A percentile compares a stretch with the other conserved stretches of the same genome.
phyloP scores from a whole-genome alignment of 176 grass and related monocot species.

The Miscanthus lutarioriparius region DNA sequence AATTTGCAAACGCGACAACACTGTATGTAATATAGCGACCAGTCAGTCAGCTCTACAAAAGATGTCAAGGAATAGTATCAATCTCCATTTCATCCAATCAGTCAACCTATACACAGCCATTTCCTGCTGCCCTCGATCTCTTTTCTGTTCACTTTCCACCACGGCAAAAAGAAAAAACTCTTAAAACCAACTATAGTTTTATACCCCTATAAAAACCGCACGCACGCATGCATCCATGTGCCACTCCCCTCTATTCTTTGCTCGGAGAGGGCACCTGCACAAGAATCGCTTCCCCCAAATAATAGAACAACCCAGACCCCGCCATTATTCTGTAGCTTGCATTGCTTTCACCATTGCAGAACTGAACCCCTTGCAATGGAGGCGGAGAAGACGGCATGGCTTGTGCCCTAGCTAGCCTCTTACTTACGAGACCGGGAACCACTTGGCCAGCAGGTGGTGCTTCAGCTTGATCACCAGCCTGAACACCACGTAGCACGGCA shows the following conservation, averaged over 20 bases:
- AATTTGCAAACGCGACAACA: too few species aligned
- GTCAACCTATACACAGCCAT: slow-evolving; percentile 36
- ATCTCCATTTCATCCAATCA: slow-evolving; percentile 42
- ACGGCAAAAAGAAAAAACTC: slow-evolving; percentile 41
- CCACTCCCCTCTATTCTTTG: slow-evolving; percentile 25
- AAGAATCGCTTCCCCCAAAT: slow-evolving; percentile 23
- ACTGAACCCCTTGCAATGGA: not conserved
- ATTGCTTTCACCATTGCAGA: not conserved
- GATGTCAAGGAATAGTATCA: not conserved
- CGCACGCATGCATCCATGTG: not conserved
- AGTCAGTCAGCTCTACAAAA: slow-evolving; percentile 12
- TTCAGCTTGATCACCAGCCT: slow-evolving; percentile 73
- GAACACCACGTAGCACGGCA: slow-evolving; percentile 81
- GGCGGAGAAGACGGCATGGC: not conserved
- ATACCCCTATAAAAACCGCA: not conserved
- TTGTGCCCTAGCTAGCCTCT: slow-evolving; percentile 8
- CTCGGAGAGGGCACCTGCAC: slow-evolving; percentile 2
- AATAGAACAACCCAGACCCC: not conserved
- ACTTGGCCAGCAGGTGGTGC: slow-evolving; percentile 53
- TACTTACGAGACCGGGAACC: slow-evolving; percentile 41
- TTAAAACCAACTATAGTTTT: slow-evolving; percentile 6
- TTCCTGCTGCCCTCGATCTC: not conserved
- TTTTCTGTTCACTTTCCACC: not conserved
- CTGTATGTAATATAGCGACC: too few species aligned
- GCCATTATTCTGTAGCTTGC: not conserved